phyloP scores from a whole-genome alignment of 768 basidiomycete species.

The Hygrocybe coccinea region DNA sequence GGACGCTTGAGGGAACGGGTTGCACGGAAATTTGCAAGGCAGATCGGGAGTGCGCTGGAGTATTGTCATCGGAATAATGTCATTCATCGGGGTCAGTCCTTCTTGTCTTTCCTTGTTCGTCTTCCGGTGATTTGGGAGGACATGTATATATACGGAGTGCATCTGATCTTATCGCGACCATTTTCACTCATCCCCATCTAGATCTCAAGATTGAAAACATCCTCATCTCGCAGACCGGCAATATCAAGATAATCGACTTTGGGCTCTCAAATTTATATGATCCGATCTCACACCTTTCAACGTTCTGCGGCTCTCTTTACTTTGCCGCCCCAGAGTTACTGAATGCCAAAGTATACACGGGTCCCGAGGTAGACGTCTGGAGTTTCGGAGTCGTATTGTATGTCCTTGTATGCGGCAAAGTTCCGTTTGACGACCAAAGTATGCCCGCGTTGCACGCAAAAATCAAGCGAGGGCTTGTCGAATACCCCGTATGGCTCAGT shows the following conservation, averaged over 20 bases:
- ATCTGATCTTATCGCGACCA: neutral
- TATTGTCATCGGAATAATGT: conserved; percentile 98
- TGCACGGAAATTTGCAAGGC: conserved; percentile 94
- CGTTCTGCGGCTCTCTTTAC: conserved; percentile 96
- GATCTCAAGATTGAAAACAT: conserved; percentile 99
- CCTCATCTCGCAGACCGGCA: conserved; percentile 95
- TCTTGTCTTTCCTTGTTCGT: neutral
- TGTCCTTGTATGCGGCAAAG: conserved; percentile 96
- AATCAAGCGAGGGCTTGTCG: conserved; percentile 95
- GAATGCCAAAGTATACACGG: conserved; percentile 94
- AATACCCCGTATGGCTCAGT: conserved; percentile 96
- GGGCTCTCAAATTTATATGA: conserved; percentile 95
- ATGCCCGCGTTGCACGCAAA: conserved; percentile 99
- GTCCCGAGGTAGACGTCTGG: conserved; percentile 99
- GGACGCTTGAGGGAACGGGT: conserved; percentile 92
- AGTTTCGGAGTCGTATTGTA: conserved; percentile 98
- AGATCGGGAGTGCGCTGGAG: conserved; percentile 93
- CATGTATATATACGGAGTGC: conserved; percentile 4
- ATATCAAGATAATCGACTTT: conserved; percentile 99
- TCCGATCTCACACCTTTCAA: conserved; percentile 74
- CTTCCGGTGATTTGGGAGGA: neutral
- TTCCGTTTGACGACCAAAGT: conserved; percentile 97
- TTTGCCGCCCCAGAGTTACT: conserved; percentile 97
- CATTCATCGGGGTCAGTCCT: conserved; percentile 76
- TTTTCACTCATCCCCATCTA: conserved; percentile 19